Conservation (phyloP, 768 basidiomycete genomes). For the Pisolithus albus region DNA sequence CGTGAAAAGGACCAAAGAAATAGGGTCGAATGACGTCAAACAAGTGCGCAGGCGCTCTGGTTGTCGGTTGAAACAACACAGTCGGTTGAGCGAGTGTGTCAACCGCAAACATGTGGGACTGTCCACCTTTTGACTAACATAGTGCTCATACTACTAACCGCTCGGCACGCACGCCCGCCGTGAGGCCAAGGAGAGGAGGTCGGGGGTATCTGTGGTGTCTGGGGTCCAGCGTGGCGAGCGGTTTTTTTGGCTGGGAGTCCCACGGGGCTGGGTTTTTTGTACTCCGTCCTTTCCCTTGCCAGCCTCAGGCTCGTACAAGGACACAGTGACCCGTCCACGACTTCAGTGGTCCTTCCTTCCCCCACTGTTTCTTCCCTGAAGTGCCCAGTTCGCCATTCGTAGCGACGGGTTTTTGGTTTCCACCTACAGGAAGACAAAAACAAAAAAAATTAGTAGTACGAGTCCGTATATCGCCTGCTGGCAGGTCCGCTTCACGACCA, state of each 20-base stretch:
- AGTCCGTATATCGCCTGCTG: constrained; percentile 76
- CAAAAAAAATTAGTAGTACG: constrained; percentile 27
- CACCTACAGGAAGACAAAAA: constrained; percentile 34
- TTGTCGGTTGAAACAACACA: constrained; percentile 4
- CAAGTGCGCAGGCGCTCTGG: background rate
- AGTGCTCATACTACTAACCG: no score
- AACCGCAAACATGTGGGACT: no score
- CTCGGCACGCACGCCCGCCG: no score
- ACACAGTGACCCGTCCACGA: constrained; percentile 10
- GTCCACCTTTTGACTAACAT: no score
- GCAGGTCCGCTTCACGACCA: constrained; percentile 88
- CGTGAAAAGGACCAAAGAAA: no score
- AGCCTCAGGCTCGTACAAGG: constrained; percentile 27
- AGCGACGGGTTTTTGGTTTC: constrained; percentile 30
- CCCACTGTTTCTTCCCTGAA: constrained; percentile 7
- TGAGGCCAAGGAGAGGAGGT: no score
- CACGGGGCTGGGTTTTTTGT: constrained; percentile 22
- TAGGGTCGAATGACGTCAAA: background rate
- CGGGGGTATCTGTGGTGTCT: constrained; percentile 9
- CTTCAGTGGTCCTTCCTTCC: background rate
- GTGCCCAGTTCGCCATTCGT: constrained; percentile 30
- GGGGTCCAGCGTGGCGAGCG: constrained; percentile 19
- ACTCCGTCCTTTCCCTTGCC: constrained; percentile 32
- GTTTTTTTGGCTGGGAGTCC: constrained; percentile 27
- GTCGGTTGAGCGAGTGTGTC: constrained; percentile 1